These are phyloP conservation scores for Cladophialophora yegresii DNA, from an alignment of 2,329 filamentous ascomycete genomes.

Conservation along the genomic window DNA sequence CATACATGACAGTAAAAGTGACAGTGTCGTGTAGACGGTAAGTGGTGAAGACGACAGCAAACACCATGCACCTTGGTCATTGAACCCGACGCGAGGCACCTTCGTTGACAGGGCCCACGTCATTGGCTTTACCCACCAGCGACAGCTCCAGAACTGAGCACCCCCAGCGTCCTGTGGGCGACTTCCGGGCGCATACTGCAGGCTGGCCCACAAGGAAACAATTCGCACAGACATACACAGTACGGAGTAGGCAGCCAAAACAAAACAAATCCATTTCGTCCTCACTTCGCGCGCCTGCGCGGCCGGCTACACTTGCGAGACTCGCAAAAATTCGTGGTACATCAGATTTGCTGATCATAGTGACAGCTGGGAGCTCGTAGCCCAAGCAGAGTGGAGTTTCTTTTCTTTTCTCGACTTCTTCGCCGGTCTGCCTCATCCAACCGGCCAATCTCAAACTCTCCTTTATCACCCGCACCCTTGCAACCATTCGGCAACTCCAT, in stretches of 20 bases:
- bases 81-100: neutral
- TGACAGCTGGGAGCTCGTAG: neutral
- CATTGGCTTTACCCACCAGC: conserved; percentile 6
- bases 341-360: neutral
- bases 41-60: neutral
- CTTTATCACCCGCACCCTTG: conserved; percentile 10
- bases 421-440: neutral
- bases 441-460: conserved; percentile 17
- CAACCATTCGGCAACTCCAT: conserved; percentile 26
- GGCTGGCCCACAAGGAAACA: neutral
- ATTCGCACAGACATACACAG: neutral
- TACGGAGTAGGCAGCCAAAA: conserved; percentile 1
- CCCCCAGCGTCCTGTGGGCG: neutral
- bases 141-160: neutral
- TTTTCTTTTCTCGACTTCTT: conserved; percentile 14
- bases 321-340: conserved; percentile 1
- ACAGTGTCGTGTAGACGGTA: neutral
- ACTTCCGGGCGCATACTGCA: neutral
- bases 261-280: conserved; percentile 5
- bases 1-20: conserved; percentile 7
- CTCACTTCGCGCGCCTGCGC: neutral
- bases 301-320: neutral
- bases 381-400: conserved; percentile 1
- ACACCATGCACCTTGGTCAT: neutral
- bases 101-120: neutral